Base-by-base conservation (phyloP, 139 green algal species). In the Chlorella sp. region DNA sequence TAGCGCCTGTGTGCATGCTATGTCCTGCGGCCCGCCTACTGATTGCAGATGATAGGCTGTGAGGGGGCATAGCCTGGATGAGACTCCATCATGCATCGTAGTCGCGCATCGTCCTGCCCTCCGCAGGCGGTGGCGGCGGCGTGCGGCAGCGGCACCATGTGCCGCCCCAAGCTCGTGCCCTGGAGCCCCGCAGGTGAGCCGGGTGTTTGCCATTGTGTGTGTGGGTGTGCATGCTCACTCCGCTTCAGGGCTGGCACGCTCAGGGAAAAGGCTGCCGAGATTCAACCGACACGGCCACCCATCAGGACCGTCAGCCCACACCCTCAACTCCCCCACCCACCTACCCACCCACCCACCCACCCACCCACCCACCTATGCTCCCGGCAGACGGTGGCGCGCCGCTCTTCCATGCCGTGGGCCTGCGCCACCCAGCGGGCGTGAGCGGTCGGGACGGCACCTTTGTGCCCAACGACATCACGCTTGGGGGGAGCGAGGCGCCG, bases 401-500 rank as follows among this genome's bases (percentile, higher is more conserved):
- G 81, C 30, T 94, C 38, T 94, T 96, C 64, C 43, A 83, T 9
- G 93, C 93, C 1, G 32, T n/a, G 7, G 87, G 78, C 8, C 90
- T 98, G 85, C 87, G 95, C 62, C 95, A 98, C 86, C 95, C 95
- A 8, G 92, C 92, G 48, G 89, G 88, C 22, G 86, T 91, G n/a
- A 75, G 28, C 19, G 80, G 85, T 0, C 43, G 51, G 7, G 84
- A 89, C 30, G 83, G 83, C 34, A 68, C 74, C 30, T 99, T 99
- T 92, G 97, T 99, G 76, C 97, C 97, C 58, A 99, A 99, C 87
- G 93, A 98, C 88, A 90, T 98, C 6, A 38, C 80, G 30, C 90
- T 99, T 34, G 97, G 96, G 17, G 92, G 90, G 1, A 68, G 75
- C 16, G 32, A 78, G 9, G 73, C 85, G 30, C 44, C 67, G 34